Base-by-base conservation (phyloP, 2,329 filamentous ascomycete genomes). In the Neoscytalidium dimidiatum region DNA sequence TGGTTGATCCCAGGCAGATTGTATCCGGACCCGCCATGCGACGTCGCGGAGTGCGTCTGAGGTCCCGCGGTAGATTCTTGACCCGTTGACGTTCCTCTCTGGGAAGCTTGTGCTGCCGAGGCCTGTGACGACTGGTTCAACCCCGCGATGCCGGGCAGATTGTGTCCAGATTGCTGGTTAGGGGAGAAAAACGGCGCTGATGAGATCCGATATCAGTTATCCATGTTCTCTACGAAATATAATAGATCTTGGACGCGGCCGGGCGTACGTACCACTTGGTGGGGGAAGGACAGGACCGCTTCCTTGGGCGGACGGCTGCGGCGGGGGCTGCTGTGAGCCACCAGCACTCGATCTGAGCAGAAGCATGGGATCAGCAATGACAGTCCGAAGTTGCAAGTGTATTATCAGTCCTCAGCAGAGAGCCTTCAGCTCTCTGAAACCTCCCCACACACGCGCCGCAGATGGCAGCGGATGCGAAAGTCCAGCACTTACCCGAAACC, bases 1-100 rank as follows among this genome's bases (percentile, higher is more conserved):
- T 82, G 80, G 56, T 75, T 79, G 66, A 82, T 78, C 52, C 75
- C 78, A 8, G 80, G 80, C 49, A 83, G 69, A 23, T 79, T 77
- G 66, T 81, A 82, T 44, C 73, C 73, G n/a, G 78, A 71, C 8
- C 73, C 78, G 62, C 73, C 78, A 63, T 78, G 78, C 17, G 71
- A 71, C 21, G 73, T 67, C 14, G 70, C 68, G 65, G 76, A 75
- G 44, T 70, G 70, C 58, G 66, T 68, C 64, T 77, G 79, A 61
- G 73, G 68, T 28, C 69, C 68, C 13, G 73, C 69, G 68, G 77
- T 72, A 23, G 73, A 70, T 44, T 78, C 77, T 48, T 66, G 66
- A 19, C 46, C 62, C 19, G 75, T 75, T 13, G 77, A 75, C 35
- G 75, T 69, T 26, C 75, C 74, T 69, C 74, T 66, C 61, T 77